A percentile compares a stretch with the other conserved stretches of the same genome.
Conservation (phyloP, 2,329 filamentous ascomycete genomes). For the Aspergillus sp. region DNA sequence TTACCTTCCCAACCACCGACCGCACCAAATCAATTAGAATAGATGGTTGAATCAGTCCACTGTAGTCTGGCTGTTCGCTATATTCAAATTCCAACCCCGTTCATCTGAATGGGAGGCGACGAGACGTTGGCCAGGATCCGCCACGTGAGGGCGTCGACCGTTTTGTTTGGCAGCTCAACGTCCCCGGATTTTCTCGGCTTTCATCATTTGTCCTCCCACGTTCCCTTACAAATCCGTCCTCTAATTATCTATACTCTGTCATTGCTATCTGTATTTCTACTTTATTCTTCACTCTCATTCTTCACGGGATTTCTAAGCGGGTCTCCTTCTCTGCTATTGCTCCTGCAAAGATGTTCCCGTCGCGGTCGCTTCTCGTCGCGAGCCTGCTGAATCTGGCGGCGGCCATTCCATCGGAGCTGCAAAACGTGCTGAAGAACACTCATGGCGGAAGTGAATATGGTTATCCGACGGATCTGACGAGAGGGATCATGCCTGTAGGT, state of each 20-base stretch:
- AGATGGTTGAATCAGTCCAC: no score
- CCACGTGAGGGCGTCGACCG: slow-evolving; percentile 14
- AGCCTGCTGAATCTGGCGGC: slow-evolving; percentile 23
- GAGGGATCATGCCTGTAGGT: slow-evolving; percentile 58
- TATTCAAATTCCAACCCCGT: neutral
- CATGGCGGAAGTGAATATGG: slow-evolving; percentile 53
- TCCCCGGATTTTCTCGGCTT: neutral
- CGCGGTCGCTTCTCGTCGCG: slow-evolving; percentile 19
- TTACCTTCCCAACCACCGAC: no score
- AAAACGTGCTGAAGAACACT: slow-evolving; percentile 57
- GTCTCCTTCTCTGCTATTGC: neutral
- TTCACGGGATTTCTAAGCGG: neutral
- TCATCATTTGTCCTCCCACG: neutral
- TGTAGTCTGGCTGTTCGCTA: neutral
- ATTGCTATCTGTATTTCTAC: neutral
- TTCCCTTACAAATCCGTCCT: neutral
- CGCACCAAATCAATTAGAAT: no score
- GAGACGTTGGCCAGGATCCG: neutral
- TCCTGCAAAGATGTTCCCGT: slow-evolving; percentile 7
- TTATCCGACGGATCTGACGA: slow-evolving; percentile 63
- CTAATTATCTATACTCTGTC: neutral
- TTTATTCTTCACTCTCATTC: neutral
- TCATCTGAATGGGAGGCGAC: no score
- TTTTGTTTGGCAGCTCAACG: slow-evolving; percentile 11
- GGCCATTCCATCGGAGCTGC: slow-evolving; percentile 47